Evolutionary conservation across 2,329 filamentous ascomycete species (phyloP).

Genomic region (Cordyceps javanica): DNA sequence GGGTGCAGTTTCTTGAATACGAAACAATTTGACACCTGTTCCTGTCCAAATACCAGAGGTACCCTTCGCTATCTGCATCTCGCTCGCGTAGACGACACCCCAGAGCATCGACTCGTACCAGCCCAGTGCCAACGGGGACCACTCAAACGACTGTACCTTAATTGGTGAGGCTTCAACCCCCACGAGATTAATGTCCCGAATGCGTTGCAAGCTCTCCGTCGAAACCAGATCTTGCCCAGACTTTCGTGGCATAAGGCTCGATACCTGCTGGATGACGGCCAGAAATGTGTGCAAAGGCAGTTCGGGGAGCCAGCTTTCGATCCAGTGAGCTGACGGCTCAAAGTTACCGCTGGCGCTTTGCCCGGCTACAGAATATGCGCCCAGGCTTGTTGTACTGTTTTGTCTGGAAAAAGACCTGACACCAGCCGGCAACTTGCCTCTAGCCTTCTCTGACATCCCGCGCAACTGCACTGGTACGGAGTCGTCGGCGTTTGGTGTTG

Average conservation of each 20-base stretch:
- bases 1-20: slow-evolving; percentile 76
- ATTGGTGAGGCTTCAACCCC: slow-evolving; percentile 70
- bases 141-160: slow-evolving; percentile 85
- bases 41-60: slow-evolving; percentile 93
- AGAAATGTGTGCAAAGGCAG: slow-evolving; percentile 83
- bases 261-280: slow-evolving; percentile 64
- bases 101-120: slow-evolving; percentile 96
- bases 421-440: slow-evolving; percentile 89
- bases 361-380: slow-evolving; percentile 54
- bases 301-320: slow-evolving; percentile 90
- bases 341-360: slow-evolving; percentile 58
- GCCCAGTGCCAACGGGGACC: slow-evolving; percentile 81
- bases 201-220: slow-evolving; percentile 44
- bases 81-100: slow-evolving; percentile 85
- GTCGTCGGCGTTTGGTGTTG: slow-evolving; percentile 64
- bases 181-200: slow-evolving; percentile 56
- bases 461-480: slow-evolving; percentile 75
- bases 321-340: slow-evolving; percentile 75
- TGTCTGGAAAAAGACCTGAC: slow-evolving; percentile 79
- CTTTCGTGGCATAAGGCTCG: slow-evolving; percentile 48
- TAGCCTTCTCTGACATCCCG: slow-evolving; percentile 94
- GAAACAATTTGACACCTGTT: slow-evolving; percentile 81
- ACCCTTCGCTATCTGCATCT: slow-evolving; percentile 81
- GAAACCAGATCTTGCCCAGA: slow-evolving; percentile 36
- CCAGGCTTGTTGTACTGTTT: slow-evolving; percentile 79